Base-by-base conservation (phyloP, 2,329 filamentous ascomycete genomes). In the Colletotrichum lindemuthianum region DNA sequence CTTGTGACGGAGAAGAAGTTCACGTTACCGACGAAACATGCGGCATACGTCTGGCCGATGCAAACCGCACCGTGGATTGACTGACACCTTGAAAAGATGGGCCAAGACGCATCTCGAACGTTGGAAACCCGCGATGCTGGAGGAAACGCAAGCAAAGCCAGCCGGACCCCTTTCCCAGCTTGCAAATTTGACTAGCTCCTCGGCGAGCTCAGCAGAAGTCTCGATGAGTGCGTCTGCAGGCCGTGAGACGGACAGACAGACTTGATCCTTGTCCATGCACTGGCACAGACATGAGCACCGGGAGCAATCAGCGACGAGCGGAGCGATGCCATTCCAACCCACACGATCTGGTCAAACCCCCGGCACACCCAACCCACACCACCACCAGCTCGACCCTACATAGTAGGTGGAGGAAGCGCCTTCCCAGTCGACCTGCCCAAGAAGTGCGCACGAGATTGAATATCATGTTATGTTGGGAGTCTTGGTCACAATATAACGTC, bases 221-320 rank as follows among this genome's bases (percentile, higher is more conserved):
- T n/a, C 4, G 34, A 48, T 56, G 50, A 43, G 44, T 57, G 50
- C 60, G n/a, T 34, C 56, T 61, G 58, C 58, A 61, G 57, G 57
- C 60, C 47, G 47, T 45, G 12, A 36, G 32, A 40, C 51, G 39
- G 51, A 48, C 59, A 55, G 45, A 36, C 32, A 47, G 39, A 64
- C 16, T 24, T 57, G 36, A 47, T 32, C 58, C 63, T 47, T 61
- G 51, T 37, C 36, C 41, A 39, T 43, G 58, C 45, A 45, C 13
- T 45, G 43, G 43, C 43, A 55, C 32, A 32, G 51, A 33, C 58
- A 41, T 60, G 57, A 50, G 0, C 61, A 55, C 36, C 16, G 50
- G 40, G 45, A 36, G 36, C 56, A 64, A 59, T 55, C 45, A 50
- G 40, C 15, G 50, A 45, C 44, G 43, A 9, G 50, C 34, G 41